Evolutionary conservation across 306 rosid species (phyloP).

Genomic region (Astragalus membranaceus): DNA sequence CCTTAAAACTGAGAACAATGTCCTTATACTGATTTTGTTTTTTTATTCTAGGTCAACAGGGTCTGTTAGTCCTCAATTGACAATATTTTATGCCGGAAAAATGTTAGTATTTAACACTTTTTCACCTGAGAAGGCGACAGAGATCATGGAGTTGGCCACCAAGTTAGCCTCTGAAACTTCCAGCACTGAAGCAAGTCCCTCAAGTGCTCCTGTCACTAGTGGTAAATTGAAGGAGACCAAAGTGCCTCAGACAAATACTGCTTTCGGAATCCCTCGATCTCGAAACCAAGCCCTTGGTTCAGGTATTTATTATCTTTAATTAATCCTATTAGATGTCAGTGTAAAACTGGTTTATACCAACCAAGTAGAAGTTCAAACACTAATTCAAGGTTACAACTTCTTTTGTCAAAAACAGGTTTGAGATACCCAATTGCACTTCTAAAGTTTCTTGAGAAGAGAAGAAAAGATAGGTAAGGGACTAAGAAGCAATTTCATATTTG

Average conservation of each 20-base stretch:
- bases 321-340: background rate
- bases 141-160: slow-evolving; percentile 62
- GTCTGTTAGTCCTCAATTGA: slow-evolving; percentile 50
- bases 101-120: slow-evolving; percentile 58
- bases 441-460: slow-evolving; percentile 81
- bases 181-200: background rate
- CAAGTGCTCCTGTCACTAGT: slow-evolving; percentile 1
- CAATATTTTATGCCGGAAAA: slow-evolving; percentile 64
- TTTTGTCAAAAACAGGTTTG: slow-evolving; percentile 36
- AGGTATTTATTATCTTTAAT: slow-evolving; percentile 25
- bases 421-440: slow-evolving; percentile 77
- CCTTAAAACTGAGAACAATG: no score
- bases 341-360: no score
- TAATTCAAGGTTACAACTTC: background rate
- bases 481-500: background rate
- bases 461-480: slow-evolving; percentile 94
- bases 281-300: slow-evolving; percentile 29
- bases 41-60: slow-evolving; percentile 25
- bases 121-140: slow-evolving; percentile 49
- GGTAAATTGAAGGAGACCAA: slow-evolving; percentile 19
- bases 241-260: slow-evolving; percentile 8
- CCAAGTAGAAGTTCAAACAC: background rate
- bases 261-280: slow-evolving; percentile 17
- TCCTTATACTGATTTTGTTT: background rate
- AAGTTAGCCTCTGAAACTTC: slow-evolving; percentile 35